These are phyloP conservation scores for Cladorrhinum samala DNA, from an alignment of 495 filamentous ascomycete species.

Conservation along the genomic window DNA sequence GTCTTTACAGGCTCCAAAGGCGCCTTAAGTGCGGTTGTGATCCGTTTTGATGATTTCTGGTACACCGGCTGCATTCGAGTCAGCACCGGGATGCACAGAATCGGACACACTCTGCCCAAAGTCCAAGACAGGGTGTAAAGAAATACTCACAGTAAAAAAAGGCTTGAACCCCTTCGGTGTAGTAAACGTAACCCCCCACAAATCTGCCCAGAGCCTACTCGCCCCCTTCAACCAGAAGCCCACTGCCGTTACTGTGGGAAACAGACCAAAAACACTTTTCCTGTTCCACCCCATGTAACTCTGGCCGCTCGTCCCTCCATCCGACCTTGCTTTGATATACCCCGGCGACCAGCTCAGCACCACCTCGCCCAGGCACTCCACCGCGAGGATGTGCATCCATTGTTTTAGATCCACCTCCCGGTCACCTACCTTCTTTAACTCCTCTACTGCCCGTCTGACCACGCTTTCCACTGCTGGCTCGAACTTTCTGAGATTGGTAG, in stretches of 20 bases:
- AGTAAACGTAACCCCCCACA: conserved; percentile 26
- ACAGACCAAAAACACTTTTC: conserved; percentile 33
- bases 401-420: conserved; percentile 32
- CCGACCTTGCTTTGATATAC: conserved; percentile 26
- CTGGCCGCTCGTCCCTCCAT: conserved; percentile 32
- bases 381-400: conserved; percentile 39
- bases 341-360: conserved; percentile 38
- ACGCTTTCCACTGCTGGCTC: conserved; percentile 31
- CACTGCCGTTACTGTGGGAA: conserved; percentile 19
- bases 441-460: conserved; percentile 16
- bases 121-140: neutral
- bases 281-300: conserved; percentile 32
- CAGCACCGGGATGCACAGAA: neutral
- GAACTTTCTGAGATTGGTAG: conserved; percentile 30
- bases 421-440: conserved; percentile 21
- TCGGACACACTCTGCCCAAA: neutral
- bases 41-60: conserved; percentile 21
- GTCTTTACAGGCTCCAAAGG: too few relatives aligned
- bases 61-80: conserved; percentile 19
- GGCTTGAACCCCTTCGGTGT: conserved; percentile 28
- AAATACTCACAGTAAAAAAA: conserved; percentile 31
- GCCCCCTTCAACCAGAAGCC: conserved; percentile 13
- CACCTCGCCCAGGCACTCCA: conserved; percentile 36
- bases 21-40: conserved; percentile 15
- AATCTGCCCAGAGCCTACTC: conserved; percentile 16